Conservation (phyloP, 2,329 filamentous ascomycete genomes). For the Ophiostoma triangulosporum region DNA sequence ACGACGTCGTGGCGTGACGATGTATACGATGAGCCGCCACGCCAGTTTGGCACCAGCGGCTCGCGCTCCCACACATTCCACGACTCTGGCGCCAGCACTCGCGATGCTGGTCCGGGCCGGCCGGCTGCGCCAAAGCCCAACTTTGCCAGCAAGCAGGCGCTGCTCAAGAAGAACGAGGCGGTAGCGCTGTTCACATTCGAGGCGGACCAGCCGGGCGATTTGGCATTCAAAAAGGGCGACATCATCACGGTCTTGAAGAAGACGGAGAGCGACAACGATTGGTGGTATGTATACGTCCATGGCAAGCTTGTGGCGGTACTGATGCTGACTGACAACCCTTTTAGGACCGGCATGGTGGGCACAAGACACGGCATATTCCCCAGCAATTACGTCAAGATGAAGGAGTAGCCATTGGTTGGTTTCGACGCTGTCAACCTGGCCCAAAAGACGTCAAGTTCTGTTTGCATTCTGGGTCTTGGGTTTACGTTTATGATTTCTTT, state of each 20-base stretch:
- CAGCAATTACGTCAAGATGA: conserved; percentile 62
- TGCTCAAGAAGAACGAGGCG: conserved; percentile 61
- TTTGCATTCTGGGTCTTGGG: background rate
- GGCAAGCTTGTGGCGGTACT: no score
- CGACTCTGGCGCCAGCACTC: conserved; percentile 24
- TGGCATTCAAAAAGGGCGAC: conserved; percentile 96
- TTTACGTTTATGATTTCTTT: no score
- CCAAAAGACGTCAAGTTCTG: background rate
- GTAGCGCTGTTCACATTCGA: conserved; percentile 91
- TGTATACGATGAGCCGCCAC: conserved; percentile 46
- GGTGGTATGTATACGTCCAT: conserved; percentile 65
- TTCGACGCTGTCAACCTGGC: no score
- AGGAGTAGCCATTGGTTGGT: conserved; percentile 24
- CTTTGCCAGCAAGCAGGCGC: conserved; percentile 47
- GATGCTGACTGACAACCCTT: conserved; percentile 10
- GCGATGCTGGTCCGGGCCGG: conserved; percentile 50
- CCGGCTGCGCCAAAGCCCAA: conserved; percentile 84
- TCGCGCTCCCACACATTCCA: conserved; percentile 40
- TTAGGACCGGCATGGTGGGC: conserved; percentile 77
- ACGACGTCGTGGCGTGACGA: conserved; percentile 57
- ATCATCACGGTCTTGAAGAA: conserved; percentile 89
- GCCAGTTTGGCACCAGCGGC: conserved; percentile 23
- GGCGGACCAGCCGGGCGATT: conserved; percentile 78
- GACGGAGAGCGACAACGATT: conserved; percentile 87
- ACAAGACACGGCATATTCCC: conserved; percentile 84